Evolutionary conservation across 306 rosid species (phyloP), one percentile per base, ranked within the genome.

Genomic region (Cicer yamashitae): DNA sequence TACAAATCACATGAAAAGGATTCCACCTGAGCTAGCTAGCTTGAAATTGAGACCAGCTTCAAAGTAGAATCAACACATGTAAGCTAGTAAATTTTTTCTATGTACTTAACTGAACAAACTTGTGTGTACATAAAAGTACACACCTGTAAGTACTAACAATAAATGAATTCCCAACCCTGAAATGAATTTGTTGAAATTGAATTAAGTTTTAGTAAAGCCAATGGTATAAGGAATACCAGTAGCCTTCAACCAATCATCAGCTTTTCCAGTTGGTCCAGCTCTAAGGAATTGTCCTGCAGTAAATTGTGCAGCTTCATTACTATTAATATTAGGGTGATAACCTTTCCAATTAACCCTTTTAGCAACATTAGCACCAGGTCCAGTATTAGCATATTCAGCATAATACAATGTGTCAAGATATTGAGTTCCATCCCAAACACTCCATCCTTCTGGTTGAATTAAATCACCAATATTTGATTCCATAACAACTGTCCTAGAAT

Each of bases 281-380:
- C 10, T 62, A 3, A 89, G 71, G 76, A 82, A 84, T 3, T 43
- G 56, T 2, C 22, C 86, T 7, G 78, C 83, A 0, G 92, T 92
- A 81, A 70, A 92, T 3, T 60, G 58, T 2, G 58, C 47, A 14
- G 92, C 94, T 10, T 85, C 88, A 0, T 77, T 68, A 59, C 40
- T 79, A 9, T 18, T 15, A 2, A 89, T 83, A 5, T 68, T 40
- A 3, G 75, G 83, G n/a, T 74, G 84, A 64, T 70, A 84, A 8
- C 88, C 86, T 17, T 25, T 69, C 97, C 97, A 92, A 11, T 51
- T 87, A 0, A 88, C 84, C 13, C 97, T 88, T 20, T 46, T 14
- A 7, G 63, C 12, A 5, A 82, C n/a, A 14, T 4, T 56, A 1
- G 96, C 84, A 6, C 96, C 91, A 0, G 97, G 91, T 18, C 97